Conservation (phyloP, 495 filamentous ascomycete species). For the Lophiotrema nucula region DNA sequence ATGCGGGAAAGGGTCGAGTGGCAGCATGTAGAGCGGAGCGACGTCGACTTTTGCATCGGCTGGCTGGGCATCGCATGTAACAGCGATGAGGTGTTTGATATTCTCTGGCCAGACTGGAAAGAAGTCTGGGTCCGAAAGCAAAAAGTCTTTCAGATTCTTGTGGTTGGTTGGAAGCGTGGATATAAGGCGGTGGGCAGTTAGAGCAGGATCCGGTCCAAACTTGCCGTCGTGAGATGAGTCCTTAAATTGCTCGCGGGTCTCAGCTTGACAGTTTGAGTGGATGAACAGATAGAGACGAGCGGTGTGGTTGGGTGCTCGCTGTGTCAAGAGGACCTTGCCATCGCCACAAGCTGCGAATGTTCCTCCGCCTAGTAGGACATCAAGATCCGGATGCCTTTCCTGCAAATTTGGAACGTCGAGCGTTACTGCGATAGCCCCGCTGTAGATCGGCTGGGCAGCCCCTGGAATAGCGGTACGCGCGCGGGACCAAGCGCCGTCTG, state of each 20-base stretch:
- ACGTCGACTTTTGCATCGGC: constrained; percentile 19
- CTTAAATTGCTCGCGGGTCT: too few species aligned
- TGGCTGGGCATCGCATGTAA: constrained; percentile 43
- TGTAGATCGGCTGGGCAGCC: constrained; percentile 22
- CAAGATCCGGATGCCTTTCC: constrained; percentile 22
- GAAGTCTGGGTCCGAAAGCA: constrained; percentile 38
- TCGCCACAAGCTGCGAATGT: too few species aligned
- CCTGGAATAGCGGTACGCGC: constrained; percentile 22
- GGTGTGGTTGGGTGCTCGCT: too few species aligned
- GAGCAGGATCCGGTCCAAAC: too few species aligned
- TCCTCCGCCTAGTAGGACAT: too few species aligned
- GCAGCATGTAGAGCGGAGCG: constrained; percentile 24
- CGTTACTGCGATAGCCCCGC: constrained; percentile 31
- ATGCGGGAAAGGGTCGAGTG: constrained; percentile 21
- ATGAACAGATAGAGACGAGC: too few species aligned
- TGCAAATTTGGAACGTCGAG: constrained; percentile 31
- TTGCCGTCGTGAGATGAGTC: too few species aligned
- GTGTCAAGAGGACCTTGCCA: too few species aligned
- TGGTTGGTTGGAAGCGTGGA: constrained; percentile 40
- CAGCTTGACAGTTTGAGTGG: too few species aligned
- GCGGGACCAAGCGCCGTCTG: constrained; percentile 32
- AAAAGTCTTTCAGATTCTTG: constrained; percentile 39
- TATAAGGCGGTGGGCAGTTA: constrained; percentile 45
- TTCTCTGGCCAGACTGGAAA: constrained; percentile 40
- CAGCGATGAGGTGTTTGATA: constrained; percentile 44